These are phyloP conservation scores for Capsicum pubescens DNA, from an alignment of 257 asterid species.

Conservation along the genomic window DNA sequence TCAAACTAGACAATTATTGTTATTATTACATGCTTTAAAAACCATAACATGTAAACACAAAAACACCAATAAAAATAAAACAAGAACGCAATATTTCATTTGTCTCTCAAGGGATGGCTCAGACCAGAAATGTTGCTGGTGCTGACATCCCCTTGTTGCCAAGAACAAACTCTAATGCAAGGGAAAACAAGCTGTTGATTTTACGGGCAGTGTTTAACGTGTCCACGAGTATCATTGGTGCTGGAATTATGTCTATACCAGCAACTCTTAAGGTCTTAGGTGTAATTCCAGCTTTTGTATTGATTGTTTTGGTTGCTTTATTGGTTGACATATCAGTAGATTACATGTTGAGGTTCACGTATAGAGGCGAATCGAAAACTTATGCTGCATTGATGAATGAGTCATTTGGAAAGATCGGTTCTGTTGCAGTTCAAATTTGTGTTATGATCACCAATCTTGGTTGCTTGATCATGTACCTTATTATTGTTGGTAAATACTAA, in stretches of 20 bases:
- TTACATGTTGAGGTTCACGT: conserved; percentile 81
- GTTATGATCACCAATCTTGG: conserved; percentile 87
- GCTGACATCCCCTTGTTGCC: conserved; percentile 64
- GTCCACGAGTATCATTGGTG: conserved; percentile 90
- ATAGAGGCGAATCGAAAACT: conserved; percentile 75
- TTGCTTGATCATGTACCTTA: conserved; percentile 86
- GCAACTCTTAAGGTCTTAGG: conserved; percentile 93
- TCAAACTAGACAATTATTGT: conserved; percentile 4
- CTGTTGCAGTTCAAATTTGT: conserved; percentile 74
- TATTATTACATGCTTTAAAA: background rate
- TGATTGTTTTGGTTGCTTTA: conserved; percentile 62
- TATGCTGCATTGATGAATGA: conserved; percentile 90
- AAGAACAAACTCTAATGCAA: background rate
- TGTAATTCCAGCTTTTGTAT: conserved; percentile 68
- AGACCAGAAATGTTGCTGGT: conserved; percentile 44
- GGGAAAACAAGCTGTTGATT: conserved; percentile 45
- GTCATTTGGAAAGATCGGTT: conserved; percentile 76
- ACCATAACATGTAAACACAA: background rate
- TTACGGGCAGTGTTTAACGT: conserved; percentile 89
- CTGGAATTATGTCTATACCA: conserved; percentile 97
- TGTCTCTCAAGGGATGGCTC: conserved; percentile 52
- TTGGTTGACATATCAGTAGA: conserved; percentile 85
- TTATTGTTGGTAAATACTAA: conserved; percentile 62
- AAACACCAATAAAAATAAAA: conserved; percentile 10
- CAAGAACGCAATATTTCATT: background rate